Conservation (phyloP, 257 asterid species). For the Capsicum rhomboideum region DNA sequence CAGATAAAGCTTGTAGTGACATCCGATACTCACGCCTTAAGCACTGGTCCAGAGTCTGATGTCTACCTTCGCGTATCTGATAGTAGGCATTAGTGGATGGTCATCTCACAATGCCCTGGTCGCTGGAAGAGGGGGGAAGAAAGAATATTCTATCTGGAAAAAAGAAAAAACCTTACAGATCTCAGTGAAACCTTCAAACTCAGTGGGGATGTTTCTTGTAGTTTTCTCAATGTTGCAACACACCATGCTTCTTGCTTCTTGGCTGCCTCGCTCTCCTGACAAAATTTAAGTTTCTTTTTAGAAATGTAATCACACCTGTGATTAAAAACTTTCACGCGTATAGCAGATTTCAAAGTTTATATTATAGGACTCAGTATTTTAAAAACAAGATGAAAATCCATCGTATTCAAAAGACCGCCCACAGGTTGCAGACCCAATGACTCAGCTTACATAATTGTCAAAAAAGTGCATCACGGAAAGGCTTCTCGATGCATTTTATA, state of each 20-base stretch:
- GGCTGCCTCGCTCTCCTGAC: slow-evolving; percentile 68
- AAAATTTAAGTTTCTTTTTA: slow-evolving; percentile 5
- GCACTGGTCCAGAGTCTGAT: slow-evolving; percentile 86
- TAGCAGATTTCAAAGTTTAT: not conserved
- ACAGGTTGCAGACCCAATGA: not conserved
- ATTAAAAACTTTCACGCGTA: not conserved
- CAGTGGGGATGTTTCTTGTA: slow-evolving; percentile 69
- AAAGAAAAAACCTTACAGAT: slow-evolving; percentile 61
- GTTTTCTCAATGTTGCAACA: slow-evolving; percentile 54
- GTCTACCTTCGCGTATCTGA: slow-evolving; percentile 93
- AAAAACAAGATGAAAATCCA: too few relatives aligned
- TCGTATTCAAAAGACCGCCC: too few relatives aligned
- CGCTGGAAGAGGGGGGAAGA: too few relatives aligned
- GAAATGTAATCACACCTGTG: not conserved
- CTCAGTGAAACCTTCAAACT: slow-evolving; percentile 90
- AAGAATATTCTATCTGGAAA: not conserved
- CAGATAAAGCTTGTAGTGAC: slow-evolving; percentile 66
- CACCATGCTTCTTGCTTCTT: slow-evolving; percentile 68
- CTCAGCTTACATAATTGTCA: not conserved
- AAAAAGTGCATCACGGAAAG: not conserved
- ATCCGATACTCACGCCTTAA: slow-evolving; percentile 83
- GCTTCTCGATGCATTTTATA: not conserved
- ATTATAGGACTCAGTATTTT: too few relatives aligned
- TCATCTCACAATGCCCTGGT: not conserved
- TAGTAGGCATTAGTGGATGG: not conserved